These are phyloP conservation scores for Tuber borchii DNA, from an alignment of 495 filamentous ascomycete genomes.

Conservation along the genomic window DNA sequence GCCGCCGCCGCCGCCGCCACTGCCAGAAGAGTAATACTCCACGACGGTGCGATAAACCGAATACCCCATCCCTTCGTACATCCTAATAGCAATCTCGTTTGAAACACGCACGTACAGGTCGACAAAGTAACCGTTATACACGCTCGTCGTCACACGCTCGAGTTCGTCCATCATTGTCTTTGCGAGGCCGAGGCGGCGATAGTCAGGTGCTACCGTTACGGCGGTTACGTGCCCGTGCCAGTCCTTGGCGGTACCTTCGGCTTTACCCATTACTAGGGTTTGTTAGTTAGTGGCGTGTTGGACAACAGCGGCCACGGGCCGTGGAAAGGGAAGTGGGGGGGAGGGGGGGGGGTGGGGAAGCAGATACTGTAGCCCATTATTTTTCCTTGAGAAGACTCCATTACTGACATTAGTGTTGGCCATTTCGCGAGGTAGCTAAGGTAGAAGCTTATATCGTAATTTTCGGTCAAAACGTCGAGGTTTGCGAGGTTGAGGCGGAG, in stretches of 20 bases:
- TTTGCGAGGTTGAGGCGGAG: slow-evolving; percentile 77
- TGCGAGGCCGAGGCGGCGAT: slow-evolving; percentile 77
- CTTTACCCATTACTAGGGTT: slow-evolving; percentile 83
- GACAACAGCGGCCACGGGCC: background rate
- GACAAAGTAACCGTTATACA: slow-evolving; percentile 81
- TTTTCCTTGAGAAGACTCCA: slow-evolving; percentile 71
- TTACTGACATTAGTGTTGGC: slow-evolving; percentile 84
- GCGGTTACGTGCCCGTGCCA: slow-evolving; percentile 99
- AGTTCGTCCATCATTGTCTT: slow-evolving; percentile 69
- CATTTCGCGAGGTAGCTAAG: slow-evolving; percentile 89
- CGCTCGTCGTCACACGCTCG: slow-evolving; percentile 66
- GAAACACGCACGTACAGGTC: slow-evolving; percentile 87
- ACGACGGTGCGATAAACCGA: slow-evolving; percentile 80
- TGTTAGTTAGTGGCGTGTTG: slow-evolving; percentile 6
- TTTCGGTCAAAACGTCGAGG: slow-evolving; percentile 90
- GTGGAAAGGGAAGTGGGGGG: slow-evolving; percentile 5
- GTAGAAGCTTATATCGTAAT: slow-evolving; percentile 92
- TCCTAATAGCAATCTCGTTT: slow-evolving; percentile 74
- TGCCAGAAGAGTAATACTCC: slow-evolving; percentile 78
- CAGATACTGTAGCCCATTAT: slow-evolving; percentile 85
- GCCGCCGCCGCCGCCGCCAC: slow-evolving; percentile 43
- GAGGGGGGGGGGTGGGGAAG: slow-evolving; percentile 5
- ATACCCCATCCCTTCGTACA: slow-evolving; percentile 87
- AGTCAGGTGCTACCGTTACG: slow-evolving; percentile 81
- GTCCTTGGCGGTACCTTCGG: slow-evolving; percentile 85